phyloP scores from a whole-genome alignment of 1,139 yeast species.

The Blastobotrys raffinosifermentans region DNA sequence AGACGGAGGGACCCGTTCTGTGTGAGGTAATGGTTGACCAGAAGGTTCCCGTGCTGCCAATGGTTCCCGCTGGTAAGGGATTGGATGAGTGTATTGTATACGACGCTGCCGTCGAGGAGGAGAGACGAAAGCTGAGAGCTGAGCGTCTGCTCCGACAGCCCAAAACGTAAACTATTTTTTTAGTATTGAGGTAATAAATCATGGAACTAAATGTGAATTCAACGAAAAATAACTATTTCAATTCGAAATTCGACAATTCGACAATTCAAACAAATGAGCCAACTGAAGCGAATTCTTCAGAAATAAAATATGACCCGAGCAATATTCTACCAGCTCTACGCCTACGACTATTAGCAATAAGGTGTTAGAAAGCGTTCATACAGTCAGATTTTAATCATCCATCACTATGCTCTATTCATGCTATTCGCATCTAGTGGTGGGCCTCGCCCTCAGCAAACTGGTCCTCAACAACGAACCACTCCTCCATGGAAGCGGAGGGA shows the following conservation, averaged over 20 bases:
- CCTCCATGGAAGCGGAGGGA: constrained; percentile 35
- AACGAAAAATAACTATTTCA: background rate
- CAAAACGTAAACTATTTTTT: background rate
- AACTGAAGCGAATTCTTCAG: background rate
- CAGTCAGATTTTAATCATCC: constrained; percentile 4
- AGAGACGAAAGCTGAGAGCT: constrained; percentile 59
- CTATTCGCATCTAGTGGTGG: constrained; percentile 41
- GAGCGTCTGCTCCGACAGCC: constrained; percentile 36
- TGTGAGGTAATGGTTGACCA: constrained; percentile 87
- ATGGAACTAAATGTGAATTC: too few relatives aligned
- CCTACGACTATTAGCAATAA: too few relatives aligned
- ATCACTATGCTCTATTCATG: too few relatives aligned
- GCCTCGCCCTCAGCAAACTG: constrained; percentile 41
- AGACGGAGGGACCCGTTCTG: constrained; percentile 74
- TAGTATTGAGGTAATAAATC: too few relatives aligned
- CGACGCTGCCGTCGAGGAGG: constrained; percentile 72
- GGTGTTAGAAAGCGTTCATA: constrained; percentile 2
- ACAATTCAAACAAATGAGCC: background rate
- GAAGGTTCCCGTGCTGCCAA: constrained; percentile 96
- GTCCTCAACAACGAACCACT: constrained; percentile 56
- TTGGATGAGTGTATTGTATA: constrained; percentile 85
- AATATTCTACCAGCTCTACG: too few relatives aligned
- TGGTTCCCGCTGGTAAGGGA: constrained; percentile 97
- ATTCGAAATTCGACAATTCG: background rate
- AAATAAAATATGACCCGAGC: too few relatives aligned